A percentile compares a stretch with the other conserved stretches of the same genome.
These are phyloP conservation scores for Russula abietina DNA, from an alignment of 768 basidiomycete species.

Conservation along the genomic window DNA sequence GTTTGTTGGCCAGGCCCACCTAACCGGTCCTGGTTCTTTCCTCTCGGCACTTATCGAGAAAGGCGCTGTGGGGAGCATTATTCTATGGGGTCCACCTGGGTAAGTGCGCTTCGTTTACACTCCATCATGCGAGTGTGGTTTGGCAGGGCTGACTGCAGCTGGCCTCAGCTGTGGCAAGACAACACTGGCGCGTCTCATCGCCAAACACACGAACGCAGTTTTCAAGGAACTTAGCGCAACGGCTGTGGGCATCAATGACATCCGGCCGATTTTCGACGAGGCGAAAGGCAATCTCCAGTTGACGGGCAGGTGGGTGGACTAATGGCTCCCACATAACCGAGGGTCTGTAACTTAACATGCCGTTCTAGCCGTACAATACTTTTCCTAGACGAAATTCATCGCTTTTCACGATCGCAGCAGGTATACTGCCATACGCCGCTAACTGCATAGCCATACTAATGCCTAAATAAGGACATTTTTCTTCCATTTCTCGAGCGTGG, in stretches of 20 bases:
- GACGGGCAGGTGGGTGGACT: constrained; percentile 48
- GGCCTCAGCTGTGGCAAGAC: constrained; percentile 59
- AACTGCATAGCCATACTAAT: constrained; percentile 19
- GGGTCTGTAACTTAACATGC: neutral
- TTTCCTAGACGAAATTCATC: constrained; percentile 83
- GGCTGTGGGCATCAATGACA: constrained; percentile 60
- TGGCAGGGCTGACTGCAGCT: neutral
- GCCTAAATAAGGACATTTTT: constrained; percentile 58
- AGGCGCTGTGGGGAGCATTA: constrained; percentile 51
- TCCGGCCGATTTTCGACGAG: constrained; percentile 67
- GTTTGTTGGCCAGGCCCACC: constrained; percentile 66
- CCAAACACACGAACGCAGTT: constrained; percentile 49
- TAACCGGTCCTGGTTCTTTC: constrained; percentile 53
- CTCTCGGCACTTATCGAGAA: constrained; percentile 47
- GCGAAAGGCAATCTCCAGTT: constrained; percentile 61
- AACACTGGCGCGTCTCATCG: constrained; percentile 68
- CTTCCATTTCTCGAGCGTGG: constrained; percentile 79
- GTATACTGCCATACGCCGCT: constrained; percentile 29
- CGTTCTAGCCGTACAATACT: constrained; percentile 56
- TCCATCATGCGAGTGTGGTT: neutral
- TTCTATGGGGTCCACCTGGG: constrained; percentile 78
- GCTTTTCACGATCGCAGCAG: constrained; percentile 69
- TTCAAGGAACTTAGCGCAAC: constrained; percentile 83
- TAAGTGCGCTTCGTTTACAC: constrained; percentile 25
- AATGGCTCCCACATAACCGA: neutral